Base-by-base conservation (phyloP, 169 alveolate genomes). In the Eimeria necatrix region DNA sequence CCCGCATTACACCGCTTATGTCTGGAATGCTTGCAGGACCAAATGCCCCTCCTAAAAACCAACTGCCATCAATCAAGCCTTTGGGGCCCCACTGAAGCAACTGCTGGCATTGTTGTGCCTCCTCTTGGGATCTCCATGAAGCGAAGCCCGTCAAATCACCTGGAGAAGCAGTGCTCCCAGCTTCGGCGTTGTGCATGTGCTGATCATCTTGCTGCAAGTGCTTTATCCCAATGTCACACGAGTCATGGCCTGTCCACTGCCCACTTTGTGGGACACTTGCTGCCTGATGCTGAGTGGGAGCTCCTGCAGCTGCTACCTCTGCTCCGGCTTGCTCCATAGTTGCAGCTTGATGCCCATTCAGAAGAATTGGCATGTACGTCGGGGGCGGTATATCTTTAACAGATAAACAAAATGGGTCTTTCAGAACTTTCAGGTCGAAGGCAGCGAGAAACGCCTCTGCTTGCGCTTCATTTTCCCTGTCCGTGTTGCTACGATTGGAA, bases 1-100 rank as follows among this genome's bases (percentile, higher is more conserved):
- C 48, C 16, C 71, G 32, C 89, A 80, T 80, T 46, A 80, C 20
- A 8, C 89, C 89, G 71, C 89, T 48, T 12, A 80, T 52, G 52
- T 80, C 89, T 0, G 70, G 64, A n/a, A 80, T 80, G 89, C 71
- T 51, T 48, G 89, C 89, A 48, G 89, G 48, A 20, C 89, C 89
- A 18, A 80, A 80, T 3, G 89, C 89, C 4, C 64, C 70, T 14
- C 89, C 89, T 48, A 80, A n/a, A 22, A 80, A 80, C 89, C 89
- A 80, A 22, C 89, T 80, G 89, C 89, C 64, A 20, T 80, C 89
- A 20, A 80, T 80, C 20, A 80, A 48, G 32, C 89, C 70, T 7
- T 80, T 51, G n/a, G 89, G 70, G 71, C 89, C 70, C 85, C 85
- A 74, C 10, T n/a, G 14, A 26, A 74, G 85, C 60, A 8, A n/a